These are phyloP conservation scores for Clonostachys rhizophaga DNA, from an alignment of 2,329 filamentous ascomycete genomes.

Conservation along the genomic window DNA sequence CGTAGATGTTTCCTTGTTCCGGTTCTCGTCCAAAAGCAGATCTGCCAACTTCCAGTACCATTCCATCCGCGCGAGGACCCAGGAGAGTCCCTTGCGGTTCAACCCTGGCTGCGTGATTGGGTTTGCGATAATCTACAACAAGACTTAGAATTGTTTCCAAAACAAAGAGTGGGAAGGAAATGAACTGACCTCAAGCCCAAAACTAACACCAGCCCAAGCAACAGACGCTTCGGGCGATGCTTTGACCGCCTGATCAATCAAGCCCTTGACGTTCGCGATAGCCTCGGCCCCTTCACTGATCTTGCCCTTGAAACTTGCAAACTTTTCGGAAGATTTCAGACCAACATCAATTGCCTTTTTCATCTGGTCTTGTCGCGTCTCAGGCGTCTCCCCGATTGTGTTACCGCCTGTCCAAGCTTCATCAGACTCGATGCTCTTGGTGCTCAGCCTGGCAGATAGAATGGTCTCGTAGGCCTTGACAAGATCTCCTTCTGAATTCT, in stretches of 20 bases:
- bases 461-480: no score
- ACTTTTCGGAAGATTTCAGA: no score
- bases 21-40: conserved; percentile 13
- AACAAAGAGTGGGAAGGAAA: neutral
- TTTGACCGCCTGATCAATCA: conserved; percentile 14
- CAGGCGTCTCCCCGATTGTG: no score
- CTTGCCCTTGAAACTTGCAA: conserved; percentile 12
- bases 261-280: conserved; percentile 5
- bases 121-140: conserved; percentile 19
- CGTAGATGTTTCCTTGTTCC: conserved; percentile 4
- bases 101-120: conserved; percentile 12
- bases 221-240: conserved; percentile 23
- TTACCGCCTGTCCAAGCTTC: no score
- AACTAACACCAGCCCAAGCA: conserved; percentile 26
- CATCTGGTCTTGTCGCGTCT: no score
- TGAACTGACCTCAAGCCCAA: conserved; percentile 20
- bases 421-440: no score
- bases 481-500: no score
- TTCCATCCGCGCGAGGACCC: conserved; percentile 25
- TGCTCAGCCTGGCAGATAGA: no score
- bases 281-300: conserved; percentile 13
- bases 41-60: conserved; percentile 25
- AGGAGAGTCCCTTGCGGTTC: conserved; percentile 19
- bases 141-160: neutral
- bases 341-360: no score